Evolutionary conservation across 2,329 filamentous ascomycete species (phyloP), one percentile per base, ranked within the genome.

Genomic region (Aciculosporium take): DNA sequence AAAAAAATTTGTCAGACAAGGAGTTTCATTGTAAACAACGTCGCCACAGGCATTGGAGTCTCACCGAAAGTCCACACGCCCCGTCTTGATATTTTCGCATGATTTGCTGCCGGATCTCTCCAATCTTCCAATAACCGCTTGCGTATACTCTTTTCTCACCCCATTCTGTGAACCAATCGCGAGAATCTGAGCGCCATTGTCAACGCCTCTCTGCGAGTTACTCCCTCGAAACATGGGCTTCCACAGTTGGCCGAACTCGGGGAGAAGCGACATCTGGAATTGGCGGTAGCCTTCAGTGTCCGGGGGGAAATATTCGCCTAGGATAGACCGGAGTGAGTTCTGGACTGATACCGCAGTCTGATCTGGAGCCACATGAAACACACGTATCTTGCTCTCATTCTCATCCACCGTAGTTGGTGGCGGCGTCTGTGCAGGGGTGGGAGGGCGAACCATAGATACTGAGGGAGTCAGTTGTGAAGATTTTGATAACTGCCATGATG

Each of bases 31-130:
- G 9, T 23, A 6, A 31, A 18, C 3, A 25, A 36, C 8, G 12
- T 27, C 25, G n/a, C 4, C 8, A 30, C 13, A 5, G 27, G 18
- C 17, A 37, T 13, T 15, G 18, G 18, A 8, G 12, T n/a, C 63
- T 45, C 60, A 77, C 72, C 72, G 67, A 24, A 80, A 60, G 51
- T 79, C 72, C n/a, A 80, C 53, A 29, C 69, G 66, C 13, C 71
- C 74, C 44, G 69, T 75, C 30, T 69, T 66, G 15, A 64, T 70
- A 8, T 64, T 51, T 1, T 71, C 70, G 37, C 60, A 67, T 0
- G 64, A 56, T 44, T 71, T 71, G 6, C 56, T 62, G 0, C 74
- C 75, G 4, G 79, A 57, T 41, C 65, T 69, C 48, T 79, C 74
- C 9, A 81, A 53, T 41, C 68, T 67, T 1, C 66, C 63, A 3